A percentile compares a stretch with the other conserved stretches of the same genome.
These are phyloP conservation scores for Talaromyces piceae DNA, from an alignment of 2,329 filamentous ascomycete genomes.

Conservation along the genomic window DNA sequence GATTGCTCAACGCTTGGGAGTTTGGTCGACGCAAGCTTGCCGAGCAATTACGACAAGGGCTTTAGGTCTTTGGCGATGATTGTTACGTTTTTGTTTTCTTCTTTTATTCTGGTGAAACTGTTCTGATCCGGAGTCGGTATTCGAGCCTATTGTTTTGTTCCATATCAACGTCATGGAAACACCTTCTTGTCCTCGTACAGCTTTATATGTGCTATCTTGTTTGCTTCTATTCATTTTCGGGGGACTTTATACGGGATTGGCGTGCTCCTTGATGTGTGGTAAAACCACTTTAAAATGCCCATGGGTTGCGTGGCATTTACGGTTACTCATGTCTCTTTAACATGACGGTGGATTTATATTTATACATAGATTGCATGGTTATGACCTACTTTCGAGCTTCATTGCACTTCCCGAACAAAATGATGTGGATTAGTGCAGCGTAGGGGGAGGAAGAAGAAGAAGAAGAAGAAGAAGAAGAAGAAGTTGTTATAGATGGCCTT, in stretches of 20 bases:
- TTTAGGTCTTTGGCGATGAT: constrained; percentile 43
- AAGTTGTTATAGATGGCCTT: not conserved
- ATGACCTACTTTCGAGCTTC: not conserved
- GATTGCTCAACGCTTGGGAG: constrained; percentile 86
- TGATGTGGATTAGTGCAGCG: not conserved
- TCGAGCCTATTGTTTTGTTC: constrained; percentile 14
- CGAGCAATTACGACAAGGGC: constrained; percentile 79
- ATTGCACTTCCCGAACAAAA: not conserved
- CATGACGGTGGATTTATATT: not conserved
- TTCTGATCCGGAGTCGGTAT: constrained; percentile 3
- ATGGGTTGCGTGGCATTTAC: not conserved
- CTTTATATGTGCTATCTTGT: too few species aligned
- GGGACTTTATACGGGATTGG: constrained; percentile 9
- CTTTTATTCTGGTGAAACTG: constrained; percentile 13
- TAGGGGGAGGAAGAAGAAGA: too few species aligned
- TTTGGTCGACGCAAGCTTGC: constrained; percentile 87
- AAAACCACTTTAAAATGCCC: not conserved
- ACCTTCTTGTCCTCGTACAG: not conserved
- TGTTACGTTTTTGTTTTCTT: constrained; percentile 1
- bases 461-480: too few species aligned
- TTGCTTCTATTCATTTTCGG: constrained; percentile 7
- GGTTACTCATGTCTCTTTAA: not conserved
- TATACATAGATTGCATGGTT: not conserved
- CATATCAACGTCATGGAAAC: constrained; percentile 10
- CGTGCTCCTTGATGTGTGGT: constrained; percentile 3